phyloP scores from a whole-genome alignment of 78 protist genomes.

The Dictyostelium purpureum region DNA sequence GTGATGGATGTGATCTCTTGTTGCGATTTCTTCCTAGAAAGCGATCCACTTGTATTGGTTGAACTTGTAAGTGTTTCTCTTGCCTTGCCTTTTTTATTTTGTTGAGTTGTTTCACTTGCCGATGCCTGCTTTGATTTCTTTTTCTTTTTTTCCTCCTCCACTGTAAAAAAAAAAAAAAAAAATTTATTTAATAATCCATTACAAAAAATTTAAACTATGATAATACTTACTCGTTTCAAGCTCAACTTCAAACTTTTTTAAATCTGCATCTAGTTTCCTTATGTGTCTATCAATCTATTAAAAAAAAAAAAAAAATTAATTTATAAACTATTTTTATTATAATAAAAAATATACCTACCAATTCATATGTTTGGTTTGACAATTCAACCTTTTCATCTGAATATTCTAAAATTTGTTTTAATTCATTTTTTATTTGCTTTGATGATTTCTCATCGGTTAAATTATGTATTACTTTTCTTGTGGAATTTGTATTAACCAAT shows the following conservation, averaged over 20 bases:
- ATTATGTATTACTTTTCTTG: slow-evolving; percentile 30
- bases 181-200: background rate
- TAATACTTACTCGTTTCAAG: slow-evolving; percentile 38
- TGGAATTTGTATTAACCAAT: background rate
- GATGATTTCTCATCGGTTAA: slow-evolving; percentile 11
- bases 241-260: slow-evolving; percentile 81
- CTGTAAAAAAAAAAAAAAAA: background rate
- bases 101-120: background rate
- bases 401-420: slow-evolving; percentile 53
- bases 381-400: slow-evolving; percentile 80
- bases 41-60: background rate
- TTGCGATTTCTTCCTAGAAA: background rate
- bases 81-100: slow-evolving; percentile 19
- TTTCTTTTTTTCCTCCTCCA: slow-evolving; percentile 64
- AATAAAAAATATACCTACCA: slow-evolving; percentile 16
- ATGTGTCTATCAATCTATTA: slow-evolving; percentile 72
- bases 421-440: background rate
- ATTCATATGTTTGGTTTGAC: slow-evolving; percentile 77
- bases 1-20: background rate
- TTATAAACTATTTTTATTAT: background rate
- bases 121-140: slow-evolving; percentile 27
- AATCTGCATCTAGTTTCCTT: slow-evolving; percentile 72
- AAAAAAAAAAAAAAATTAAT: slow-evolving; percentile 3
- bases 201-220: no score
- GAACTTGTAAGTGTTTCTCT: background rate